Conservation (phyloP, 768 basidiomycete genomes). For the Glaciozyma martinii region DNA sequence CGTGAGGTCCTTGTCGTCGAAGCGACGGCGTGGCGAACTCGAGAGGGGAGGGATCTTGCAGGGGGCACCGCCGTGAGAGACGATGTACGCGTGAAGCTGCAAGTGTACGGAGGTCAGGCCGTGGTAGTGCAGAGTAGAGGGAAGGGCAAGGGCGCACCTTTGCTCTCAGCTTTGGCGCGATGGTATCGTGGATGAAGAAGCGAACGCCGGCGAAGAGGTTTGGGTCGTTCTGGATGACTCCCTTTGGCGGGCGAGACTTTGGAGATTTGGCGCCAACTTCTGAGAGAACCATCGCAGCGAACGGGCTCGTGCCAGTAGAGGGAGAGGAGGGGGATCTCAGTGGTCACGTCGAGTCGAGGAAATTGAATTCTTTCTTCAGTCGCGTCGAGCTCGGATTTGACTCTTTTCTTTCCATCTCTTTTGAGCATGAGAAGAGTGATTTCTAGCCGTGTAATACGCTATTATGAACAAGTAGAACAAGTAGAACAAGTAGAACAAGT, state of each 20-base stretch:
- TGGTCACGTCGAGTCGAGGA: neutral
- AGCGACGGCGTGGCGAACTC: neutral
- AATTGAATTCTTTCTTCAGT: too few relatives aligned
- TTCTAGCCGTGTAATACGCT: too few relatives aligned
- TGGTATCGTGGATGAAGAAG: constrained; percentile 10
- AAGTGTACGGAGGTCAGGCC: neutral
- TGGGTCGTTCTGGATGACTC: neutral
- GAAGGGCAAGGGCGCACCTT: neutral
- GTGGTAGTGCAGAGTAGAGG: neutral
- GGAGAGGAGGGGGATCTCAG: too few relatives aligned
- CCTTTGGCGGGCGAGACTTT: neutral
- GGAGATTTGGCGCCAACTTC: neutral
- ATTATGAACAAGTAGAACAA: neutral
- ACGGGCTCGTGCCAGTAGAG: too few relatives aligned
- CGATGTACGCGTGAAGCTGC: constrained; percentile 22
- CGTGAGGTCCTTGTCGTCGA: constrained; percentile 42
- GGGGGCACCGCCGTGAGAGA: constrained; percentile 6
- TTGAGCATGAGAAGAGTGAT: neutral
- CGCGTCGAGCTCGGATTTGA: too few relatives aligned
- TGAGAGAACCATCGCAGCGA: neutral
- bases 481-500: neutral
- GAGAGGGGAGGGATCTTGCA: constrained; percentile 3
- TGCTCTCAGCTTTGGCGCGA: neutral
- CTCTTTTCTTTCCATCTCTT: neutral
- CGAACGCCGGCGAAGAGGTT: constrained; percentile 3